These are phyloP conservation scores for Blastocystis sp. DNA, from an alignment of 352 stramenopile genomes.

Conservation along the genomic window DNA sequence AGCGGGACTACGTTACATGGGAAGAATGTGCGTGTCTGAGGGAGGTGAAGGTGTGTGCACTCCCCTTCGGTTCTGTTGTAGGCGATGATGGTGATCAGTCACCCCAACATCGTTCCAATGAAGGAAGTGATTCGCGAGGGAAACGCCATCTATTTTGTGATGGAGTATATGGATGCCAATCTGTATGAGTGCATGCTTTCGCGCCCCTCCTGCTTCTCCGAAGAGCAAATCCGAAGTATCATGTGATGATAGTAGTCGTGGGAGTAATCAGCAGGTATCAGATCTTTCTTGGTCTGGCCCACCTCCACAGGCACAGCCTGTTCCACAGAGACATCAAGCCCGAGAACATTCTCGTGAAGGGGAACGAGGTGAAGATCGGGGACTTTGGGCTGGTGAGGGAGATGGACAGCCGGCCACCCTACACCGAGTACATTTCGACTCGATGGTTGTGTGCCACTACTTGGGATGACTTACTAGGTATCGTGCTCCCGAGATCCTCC, in stretches of 20 bases:
- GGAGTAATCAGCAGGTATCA: conserved; percentile 78
- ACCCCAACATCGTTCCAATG: conserved; percentile 95
- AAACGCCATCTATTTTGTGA: conserved; percentile 94
- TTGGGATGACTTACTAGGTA: conserved; percentile 75
- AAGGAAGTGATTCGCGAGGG: conserved; percentile 96
- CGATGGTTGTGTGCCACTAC: conserved; percentile 78
- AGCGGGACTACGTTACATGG: conserved; percentile 91
- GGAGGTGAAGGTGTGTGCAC: conserved; percentile 84
- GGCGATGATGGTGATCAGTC: conserved; percentile 88
- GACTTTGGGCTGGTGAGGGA: conserved; percentile 95
- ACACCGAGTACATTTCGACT: conserved; percentile 96
- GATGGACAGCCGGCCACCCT: conserved; percentile 84
- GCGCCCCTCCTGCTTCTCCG: conserved; percentile 75
- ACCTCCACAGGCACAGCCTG: conserved; percentile 96
- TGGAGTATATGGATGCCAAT: conserved; percentile 94
- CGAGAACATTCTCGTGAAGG: conserved; percentile 93
- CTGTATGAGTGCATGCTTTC: conserved; percentile 95
- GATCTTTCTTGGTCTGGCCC: conserved; percentile 90
- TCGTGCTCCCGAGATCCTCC: conserved; percentile 90
- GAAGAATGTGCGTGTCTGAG: conserved; percentile 92
- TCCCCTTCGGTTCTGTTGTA: conserved; percentile 70
- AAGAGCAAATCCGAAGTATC: conserved; percentile 91
- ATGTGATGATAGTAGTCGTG: conserved; percentile 75
- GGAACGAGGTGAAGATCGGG: conserved; percentile 90
- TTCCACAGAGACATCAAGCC: conserved; percentile 97